phyloP scores from a whole-genome alignment of 78 protist genomes.

The Diacronema lutheri region DNA sequence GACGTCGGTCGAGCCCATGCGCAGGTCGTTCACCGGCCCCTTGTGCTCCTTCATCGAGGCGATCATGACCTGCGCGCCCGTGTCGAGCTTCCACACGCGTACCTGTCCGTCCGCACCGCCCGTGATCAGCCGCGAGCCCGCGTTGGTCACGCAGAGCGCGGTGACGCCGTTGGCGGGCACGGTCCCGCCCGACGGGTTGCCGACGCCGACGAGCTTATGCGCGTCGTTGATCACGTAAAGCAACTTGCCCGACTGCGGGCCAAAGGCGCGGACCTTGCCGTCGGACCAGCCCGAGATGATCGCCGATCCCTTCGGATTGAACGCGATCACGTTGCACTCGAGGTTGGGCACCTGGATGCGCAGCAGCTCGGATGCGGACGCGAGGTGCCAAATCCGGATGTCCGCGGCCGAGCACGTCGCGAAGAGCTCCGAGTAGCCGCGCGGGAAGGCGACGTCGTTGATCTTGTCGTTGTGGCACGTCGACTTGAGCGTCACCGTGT shows the following conservation, averaged over 20 bases:
- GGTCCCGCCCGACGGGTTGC: slow-evolving; percentile 22
- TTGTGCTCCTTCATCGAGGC: slow-evolving; percentile 69
- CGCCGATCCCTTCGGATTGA: slow-evolving; percentile 47
- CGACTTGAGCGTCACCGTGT: slow-evolving; percentile 2
- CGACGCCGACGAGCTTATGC: slow-evolving; percentile 44
- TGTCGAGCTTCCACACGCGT: slow-evolving; percentile 57
- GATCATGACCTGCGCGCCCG: slow-evolving; percentile 34
- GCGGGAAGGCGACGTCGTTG: slow-evolving; percentile 60
- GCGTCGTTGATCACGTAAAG: slow-evolving; percentile 66
- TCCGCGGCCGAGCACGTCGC: slow-evolving; percentile 55
- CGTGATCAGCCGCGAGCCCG: slow-evolving; percentile 29
- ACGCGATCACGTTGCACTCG: slow-evolving; percentile 39
- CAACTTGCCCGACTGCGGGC: slow-evolving; percentile 65
- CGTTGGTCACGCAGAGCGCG: slow-evolving; percentile 30
- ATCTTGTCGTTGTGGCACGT: slow-evolving; percentile 44
- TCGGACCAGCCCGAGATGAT: slow-evolving; percentile 69
- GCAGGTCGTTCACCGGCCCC: slow-evolving; percentile 43
- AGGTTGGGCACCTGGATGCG: slow-evolving; percentile 55
- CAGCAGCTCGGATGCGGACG: slow-evolving; percentile 54
- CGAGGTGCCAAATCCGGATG: slow-evolving; percentile 65
- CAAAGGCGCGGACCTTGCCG: slow-evolving; percentile 72
- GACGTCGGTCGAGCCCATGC: slow-evolving; percentile 26
- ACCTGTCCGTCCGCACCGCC: slow-evolving; percentile 68
- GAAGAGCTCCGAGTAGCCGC: slow-evolving; percentile 53
- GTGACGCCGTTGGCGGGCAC: slow-evolving; percentile 46